Evolutionary conservation across 495 filamentous ascomycete genomes (phyloP), one percentile per base, ranked within the genome.

Genomic region (Daldinia vernicosa): DNA sequence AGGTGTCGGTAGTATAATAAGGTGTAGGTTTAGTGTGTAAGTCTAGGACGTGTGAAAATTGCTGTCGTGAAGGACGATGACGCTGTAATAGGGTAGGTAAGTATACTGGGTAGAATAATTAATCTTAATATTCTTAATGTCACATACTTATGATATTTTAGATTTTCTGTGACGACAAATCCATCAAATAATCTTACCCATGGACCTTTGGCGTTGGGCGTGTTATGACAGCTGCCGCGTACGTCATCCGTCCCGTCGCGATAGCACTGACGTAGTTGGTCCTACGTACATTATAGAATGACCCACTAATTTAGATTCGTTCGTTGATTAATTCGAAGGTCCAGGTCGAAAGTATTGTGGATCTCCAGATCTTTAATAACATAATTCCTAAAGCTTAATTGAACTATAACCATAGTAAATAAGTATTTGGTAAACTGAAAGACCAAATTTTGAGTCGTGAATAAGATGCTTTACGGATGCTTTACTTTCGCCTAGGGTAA

Each of bases 1-100:
- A 47, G 53, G n/a, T n/a, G n/a, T n/a, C 66, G 53, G 76, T 84
- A 4, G 60, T 82, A n/a, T 83, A 47, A 76, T 58, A 52, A n/a
- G 56, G 54, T 17, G 14, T 39, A 22, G 24, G 17, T 11, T 2
- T 47, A 47, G 17, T 22, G 9, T 22, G 8, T 45, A n/a, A n/a
- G n/a, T n/a, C n/a, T n/a, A 24, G 4, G 43, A 6, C 9, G 24
- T 24, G 15, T n/a, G 39, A 40, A 1, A 40, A 40, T 47, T 12
- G 43, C 0, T 24, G 0, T 24, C 1, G n/a, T 6, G 39, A 32
- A 33, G 19, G 37, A 52, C 28, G 12, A 63, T 43, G 60, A 69
- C 33, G 43, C 17, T 24, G 51, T 33, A 32, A 50, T 53, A 14
- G 32, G n/a, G n/a, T n/a, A n/a, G n/a, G n/a, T n/a, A n/a, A n/a